Evolutionary conservation across 2,329 filamentous ascomycete genomes (phyloP), one percentile per base, ranked within the genome.

Genomic region (Penicillium brevicompactum): DNA sequence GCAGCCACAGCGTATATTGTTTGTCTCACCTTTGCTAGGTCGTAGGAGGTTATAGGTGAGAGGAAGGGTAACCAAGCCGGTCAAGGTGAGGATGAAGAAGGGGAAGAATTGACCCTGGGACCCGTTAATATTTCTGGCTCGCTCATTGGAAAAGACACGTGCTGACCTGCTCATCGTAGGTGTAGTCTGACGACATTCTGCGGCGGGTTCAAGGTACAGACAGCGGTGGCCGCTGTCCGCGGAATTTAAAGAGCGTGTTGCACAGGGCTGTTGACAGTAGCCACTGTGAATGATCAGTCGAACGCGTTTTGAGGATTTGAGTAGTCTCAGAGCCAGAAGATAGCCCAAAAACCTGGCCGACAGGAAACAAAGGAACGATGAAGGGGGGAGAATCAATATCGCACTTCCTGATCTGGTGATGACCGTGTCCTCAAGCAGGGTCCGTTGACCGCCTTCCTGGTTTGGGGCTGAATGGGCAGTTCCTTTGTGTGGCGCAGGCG

Each of bases 21-120:
- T n/a, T n/a, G n/a, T 63, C 75, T 63, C 67, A 85, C 83, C 80
- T 79, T 87, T 90, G 74, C 84, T 89, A 43, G 91, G 87, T 72
- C 88, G 89, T 69, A 97, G 82, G 66, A 96, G 86, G 63, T 87
- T 90, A 77, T 95, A 96, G 68, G 93, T 96, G 69, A 96, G 83
- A 59, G 93, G 92, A 56, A 96, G 78, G 32, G 94, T 97, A 76
- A 97, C 84, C 64, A 99, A 86, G 70, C 88, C 87, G 60, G 89
- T 87, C 69, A 97, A 83, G 42, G 92, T 97, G 72, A 97, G 87
- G 78, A 97, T 88, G 82, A 99, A 99, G 84, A 96, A 96, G 65
- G 95, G 94, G 82, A 97, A 99, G 82, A 97, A 97, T 84, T 97
- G 91, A 68, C 92, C 92, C 85, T 94, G 13, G 21, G 30, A 13